These are phyloP conservation scores for Dictyostelium capitatum DNA, from an alignment of 78 protist genomes.

Conservation along the genomic window DNA sequence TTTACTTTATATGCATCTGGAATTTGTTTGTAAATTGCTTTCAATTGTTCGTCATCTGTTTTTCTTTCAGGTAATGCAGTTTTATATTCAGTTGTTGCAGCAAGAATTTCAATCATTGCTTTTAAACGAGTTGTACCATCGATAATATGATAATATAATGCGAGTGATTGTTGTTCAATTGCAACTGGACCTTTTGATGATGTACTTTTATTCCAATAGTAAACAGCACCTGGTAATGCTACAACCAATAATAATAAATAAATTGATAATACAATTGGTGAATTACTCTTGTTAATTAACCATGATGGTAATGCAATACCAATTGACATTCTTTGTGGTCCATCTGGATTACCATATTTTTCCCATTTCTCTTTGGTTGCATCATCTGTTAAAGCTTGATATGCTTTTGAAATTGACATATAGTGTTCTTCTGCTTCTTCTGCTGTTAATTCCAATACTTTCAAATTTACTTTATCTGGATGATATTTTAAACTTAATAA, in stretches of 20 bases:
- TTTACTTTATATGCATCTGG: conserved; percentile 59
- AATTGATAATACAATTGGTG: conserved; percentile 57
- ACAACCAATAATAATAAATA: conserved; percentile 69
- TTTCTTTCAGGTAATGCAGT: conserved; percentile 43
- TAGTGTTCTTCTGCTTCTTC: conserved; percentile 33
- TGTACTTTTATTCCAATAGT: conserved; percentile 42
- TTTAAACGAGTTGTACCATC: conserved; percentile 41
- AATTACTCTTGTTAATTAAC: conserved; percentile 71
- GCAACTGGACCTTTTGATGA: not conserved
- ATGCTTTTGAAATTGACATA: conserved; percentile 75
- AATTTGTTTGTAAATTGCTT: not conserved
- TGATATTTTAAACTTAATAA: conserved; percentile 31
- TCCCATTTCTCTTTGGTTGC: conserved; percentile 78
- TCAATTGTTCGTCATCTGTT: conserved; percentile 68
- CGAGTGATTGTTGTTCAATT: conserved; percentile 33
- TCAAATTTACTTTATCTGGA: conserved; percentile 69
- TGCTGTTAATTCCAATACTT: not conserved
- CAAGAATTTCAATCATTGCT: conserved; percentile 54
- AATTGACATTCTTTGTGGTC: conserved; percentile 69
- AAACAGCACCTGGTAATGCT: conserved; percentile 42
- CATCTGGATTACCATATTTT: conserved; percentile 89
- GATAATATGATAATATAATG: conserved; percentile 43
- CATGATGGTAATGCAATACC: conserved; percentile 87
- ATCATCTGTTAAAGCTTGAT: conserved; percentile 63
- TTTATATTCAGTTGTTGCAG: conserved; percentile 51